phyloP scores from a whole-genome alignment of 371 early-diverging fungal species.

The Dichotomocladium elegans region DNA sequence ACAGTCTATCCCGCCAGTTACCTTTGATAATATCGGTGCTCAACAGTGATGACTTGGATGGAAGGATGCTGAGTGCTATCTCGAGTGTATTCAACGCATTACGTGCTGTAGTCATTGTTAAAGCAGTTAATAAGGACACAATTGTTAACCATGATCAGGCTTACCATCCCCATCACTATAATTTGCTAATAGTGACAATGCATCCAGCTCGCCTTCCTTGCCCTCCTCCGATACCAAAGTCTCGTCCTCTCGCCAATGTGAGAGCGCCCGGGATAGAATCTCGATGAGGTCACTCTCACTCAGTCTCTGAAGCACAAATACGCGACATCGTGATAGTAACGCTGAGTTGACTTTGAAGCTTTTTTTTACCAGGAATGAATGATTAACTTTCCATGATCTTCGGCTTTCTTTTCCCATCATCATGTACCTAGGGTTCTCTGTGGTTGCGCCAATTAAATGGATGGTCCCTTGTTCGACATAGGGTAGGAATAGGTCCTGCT shows the following conservation, averaged over 20 bases:
- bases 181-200: conserved; percentile 44
- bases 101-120: conserved; percentile 40
- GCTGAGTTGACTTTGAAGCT: conserved; percentile 80
- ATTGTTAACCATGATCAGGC: not conserved
- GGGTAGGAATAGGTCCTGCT: conserved; percentile 85
- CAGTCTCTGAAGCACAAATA: conserved; percentile 71
- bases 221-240: not conserved
- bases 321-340: conserved; percentile 75
- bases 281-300: conserved; percentile 48
- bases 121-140: not conserved
- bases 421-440: conserved; percentile 80
- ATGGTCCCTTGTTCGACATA: conserved; percentile 78
- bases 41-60: conserved; percentile 18
- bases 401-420: not conserved
- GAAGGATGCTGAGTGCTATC: conserved; percentile 46
- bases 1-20: not conserved
- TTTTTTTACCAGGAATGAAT: not conserved
- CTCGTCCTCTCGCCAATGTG: conserved; percentile 39
- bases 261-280: conserved; percentile 57
- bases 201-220: conserved; percentile 25
- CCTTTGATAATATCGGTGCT: conserved; percentile 29
- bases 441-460: conserved; percentile 81
- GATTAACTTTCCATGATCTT: too few relatives aligned
- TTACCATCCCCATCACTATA: conserved; percentile 72
- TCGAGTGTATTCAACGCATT: conserved; percentile 69